Conservation (phyloP, 2,329 filamentous ascomycete genomes). For the Acarospora socialis region DNA sequence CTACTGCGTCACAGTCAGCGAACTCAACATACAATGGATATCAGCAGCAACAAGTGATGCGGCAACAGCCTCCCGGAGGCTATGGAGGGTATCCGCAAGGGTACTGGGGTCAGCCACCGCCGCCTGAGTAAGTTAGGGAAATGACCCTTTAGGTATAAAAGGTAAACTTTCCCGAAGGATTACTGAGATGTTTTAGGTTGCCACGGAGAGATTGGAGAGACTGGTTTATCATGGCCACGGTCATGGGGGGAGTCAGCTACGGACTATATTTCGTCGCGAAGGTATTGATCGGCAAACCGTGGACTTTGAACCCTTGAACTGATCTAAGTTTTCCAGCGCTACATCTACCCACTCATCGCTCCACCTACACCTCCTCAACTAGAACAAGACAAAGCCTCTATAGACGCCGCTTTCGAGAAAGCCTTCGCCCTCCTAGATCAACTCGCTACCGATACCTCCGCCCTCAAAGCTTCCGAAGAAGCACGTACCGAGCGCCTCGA, state of each 20-base stretch:
- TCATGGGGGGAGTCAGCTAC: slow-evolving; percentile 78
- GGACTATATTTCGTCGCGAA: slow-evolving; percentile 79
- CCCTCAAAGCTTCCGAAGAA: slow-evolving; percentile 75
- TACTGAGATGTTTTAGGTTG: too few relatives aligned
- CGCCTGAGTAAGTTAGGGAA: slow-evolving; percentile 34
- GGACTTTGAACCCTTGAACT: not conserved
- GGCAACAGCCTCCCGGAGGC: slow-evolving; percentile 28
- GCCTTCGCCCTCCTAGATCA: slow-evolving; percentile 88
- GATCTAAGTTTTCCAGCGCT: slow-evolving; percentile 44
- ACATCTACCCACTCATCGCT: slow-evolving; percentile 77
- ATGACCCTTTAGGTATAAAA: too few relatives aligned
- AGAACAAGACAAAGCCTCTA: slow-evolving; percentile 82
- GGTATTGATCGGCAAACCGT: slow-evolving; percentile 32
- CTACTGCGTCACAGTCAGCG: slow-evolving; percentile 33
- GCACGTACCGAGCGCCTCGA: slow-evolving; percentile 74
- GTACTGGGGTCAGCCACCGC: slow-evolving; percentile 37
- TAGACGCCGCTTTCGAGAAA: slow-evolving; percentile 86
- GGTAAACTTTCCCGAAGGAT: too few relatives aligned
- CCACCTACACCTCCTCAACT: slow-evolving; percentile 88
- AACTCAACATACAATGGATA: slow-evolving; percentile 33
- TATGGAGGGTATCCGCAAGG: slow-evolving; percentile 39
- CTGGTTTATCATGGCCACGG: slow-evolving; percentile 99
- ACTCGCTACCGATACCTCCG: slow-evolving; percentile 74
- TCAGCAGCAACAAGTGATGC: slow-evolving; percentile 25
- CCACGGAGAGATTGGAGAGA: slow-evolving; percentile 91